These are phyloP conservation scores for Wickerhamomyces ciferrii DNA, from an alignment of 805 yeast species.

Conservation along the genomic window DNA sequence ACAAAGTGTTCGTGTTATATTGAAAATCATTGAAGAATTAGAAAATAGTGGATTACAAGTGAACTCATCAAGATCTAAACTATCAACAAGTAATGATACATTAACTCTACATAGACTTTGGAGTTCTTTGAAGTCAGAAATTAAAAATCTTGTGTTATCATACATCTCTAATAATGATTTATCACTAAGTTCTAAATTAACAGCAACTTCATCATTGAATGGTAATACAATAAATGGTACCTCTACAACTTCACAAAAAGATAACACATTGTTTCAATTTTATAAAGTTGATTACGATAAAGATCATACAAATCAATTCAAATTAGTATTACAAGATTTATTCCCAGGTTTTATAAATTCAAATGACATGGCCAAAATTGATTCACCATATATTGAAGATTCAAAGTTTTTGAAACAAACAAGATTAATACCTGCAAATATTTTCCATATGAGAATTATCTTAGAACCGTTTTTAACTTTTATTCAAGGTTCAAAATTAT, in stretches of 20 bases:
- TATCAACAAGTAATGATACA: background rate
- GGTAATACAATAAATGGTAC: constrained; percentile 9
- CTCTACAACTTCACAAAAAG: constrained; percentile 2
- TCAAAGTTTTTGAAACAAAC: constrained; percentile 57
- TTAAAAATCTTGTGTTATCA: constrained; percentile 13
- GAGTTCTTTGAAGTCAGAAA: constrained; percentile 12
- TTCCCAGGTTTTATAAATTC: constrained; percentile 62
- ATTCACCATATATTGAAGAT: constrained; percentile 50
- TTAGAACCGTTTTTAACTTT: constrained; percentile 70
- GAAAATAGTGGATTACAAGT: constrained; percentile 10
- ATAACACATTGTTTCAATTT: constrained; percentile 28
- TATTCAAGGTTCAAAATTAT: constrained; percentile 48
- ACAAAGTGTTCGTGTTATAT: constrained; percentile 65
- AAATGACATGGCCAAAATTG: constrained; percentile 26
- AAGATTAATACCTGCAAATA: constrained; percentile 60
- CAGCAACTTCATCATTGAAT: constrained; percentile 26
- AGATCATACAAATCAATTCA: constrained; percentile 36
- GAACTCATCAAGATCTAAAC: background rate
- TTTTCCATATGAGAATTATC: constrained; percentile 76
- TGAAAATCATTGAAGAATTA: constrained; percentile 42
- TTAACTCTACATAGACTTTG: constrained; percentile 11
- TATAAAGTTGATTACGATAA: constrained; percentile 26
- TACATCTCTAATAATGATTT: constrained; percentile 15
- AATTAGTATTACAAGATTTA: constrained; percentile 46
- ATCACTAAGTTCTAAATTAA: constrained; percentile 3